Percentiles rank a stretch among this genome's conserved stretches.
phyloP scores from a whole-genome alignment of 2,329 filamentous ascomycete species.

The Pleoardoris graminearum region DNA sequence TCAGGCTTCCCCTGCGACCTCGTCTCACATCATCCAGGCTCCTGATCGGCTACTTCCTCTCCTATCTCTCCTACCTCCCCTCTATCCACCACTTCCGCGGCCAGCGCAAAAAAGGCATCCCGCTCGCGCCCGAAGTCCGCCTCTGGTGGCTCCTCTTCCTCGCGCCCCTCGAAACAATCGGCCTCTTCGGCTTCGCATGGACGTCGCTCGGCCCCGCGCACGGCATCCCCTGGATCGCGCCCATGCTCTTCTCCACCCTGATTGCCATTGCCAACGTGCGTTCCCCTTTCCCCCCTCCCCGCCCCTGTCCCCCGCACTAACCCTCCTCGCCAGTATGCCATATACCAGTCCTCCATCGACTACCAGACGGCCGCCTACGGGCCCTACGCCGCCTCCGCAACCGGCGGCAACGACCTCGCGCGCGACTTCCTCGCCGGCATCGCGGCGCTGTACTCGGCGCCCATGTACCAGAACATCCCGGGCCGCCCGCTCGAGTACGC shows the following conservation, averaged over 20 bases:
- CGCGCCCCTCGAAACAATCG: slow-evolving; percentile 64
- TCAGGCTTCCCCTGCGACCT: neutral
- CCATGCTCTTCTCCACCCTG: slow-evolving; percentile 65
- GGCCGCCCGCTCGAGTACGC: slow-evolving; percentile 56
- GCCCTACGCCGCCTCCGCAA: slow-evolving; percentile 72
- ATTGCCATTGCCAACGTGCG: slow-evolving; percentile 69
- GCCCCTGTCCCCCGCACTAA: neutral
- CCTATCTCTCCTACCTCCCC: slow-evolving; percentile 63
- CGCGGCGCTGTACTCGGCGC: slow-evolving; percentile 68
- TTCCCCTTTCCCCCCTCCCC: slow-evolving; percentile 31
- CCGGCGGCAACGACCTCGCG: slow-evolving; percentile 74
- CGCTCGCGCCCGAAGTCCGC: slow-evolving; percentile 60
- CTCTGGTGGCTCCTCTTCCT: slow-evolving; percentile 68
- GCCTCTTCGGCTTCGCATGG: slow-evolving; percentile 72
- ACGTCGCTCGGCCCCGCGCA: slow-evolving; percentile 62
- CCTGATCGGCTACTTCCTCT: slow-evolving; percentile 66
- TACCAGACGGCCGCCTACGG: slow-evolving; percentile 77
- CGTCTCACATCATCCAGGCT: slow-evolving; percentile 45
- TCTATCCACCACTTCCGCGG: slow-evolving; percentile 56
- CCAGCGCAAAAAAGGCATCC: slow-evolving; percentile 45
- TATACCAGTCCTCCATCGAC: slow-evolving; percentile 77
- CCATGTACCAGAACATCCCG: slow-evolving; percentile 45
- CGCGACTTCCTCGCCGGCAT: slow-evolving; percentile 75
- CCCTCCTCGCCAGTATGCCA: slow-evolving; percentile 54
- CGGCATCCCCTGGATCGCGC: slow-evolving; percentile 67